Evolutionary conservation across 202 grass and related monocot genomes (phyloP), one percentile per base, ranked within the genome.

Genomic region (Schoenoplectus tabernaemontani): DNA sequence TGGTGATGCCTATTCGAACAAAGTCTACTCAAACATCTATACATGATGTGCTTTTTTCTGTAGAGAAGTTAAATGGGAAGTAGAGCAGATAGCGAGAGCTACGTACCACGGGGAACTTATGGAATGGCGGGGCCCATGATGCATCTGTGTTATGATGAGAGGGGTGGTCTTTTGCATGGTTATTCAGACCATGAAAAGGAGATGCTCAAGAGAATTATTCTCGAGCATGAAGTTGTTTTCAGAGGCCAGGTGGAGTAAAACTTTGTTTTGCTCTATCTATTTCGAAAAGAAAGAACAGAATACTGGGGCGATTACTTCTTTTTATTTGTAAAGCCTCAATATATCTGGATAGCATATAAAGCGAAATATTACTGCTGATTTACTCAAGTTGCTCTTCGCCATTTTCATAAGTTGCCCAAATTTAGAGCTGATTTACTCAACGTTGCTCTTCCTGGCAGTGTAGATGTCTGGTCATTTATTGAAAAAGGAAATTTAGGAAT

Each of bases 141-240:
- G 71, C 80, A 85, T 59, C 63, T 62, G 47, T 92, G 86, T 82
- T 91, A 84, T 38, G 87, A 92, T 32, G 90, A 93, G 57, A 91
- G 70, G 43, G 56, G 76, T 22, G 78, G 74, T 48, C 43, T 68
- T 50, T 13, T 79, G 33, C 75, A 84, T 73, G 48, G 84, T 63
- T 82, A 83, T 76, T 82, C 64, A 16, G 87, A 88, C 24, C 87
- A 84, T 38, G 89, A 95, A 77, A 96, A 91, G 69, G 88, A 93
- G 88, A 91, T 87, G 83, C 79, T 96, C 56, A 92, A 89, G 81
- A 83, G 80, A 63, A 87, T 84, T 67, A 96, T 99, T 86, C 85
- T 99, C 84, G 88, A 92, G 77, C 96, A 99, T 84, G 96, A 99
- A 75, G 86, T 89, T 80, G 77, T 87, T 75, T 99, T 96, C 71